phyloP scores from a whole-genome alignment of 2,329 filamentous ascomycete genomes.

The Penicillium aurantiogriseum region DNA sequence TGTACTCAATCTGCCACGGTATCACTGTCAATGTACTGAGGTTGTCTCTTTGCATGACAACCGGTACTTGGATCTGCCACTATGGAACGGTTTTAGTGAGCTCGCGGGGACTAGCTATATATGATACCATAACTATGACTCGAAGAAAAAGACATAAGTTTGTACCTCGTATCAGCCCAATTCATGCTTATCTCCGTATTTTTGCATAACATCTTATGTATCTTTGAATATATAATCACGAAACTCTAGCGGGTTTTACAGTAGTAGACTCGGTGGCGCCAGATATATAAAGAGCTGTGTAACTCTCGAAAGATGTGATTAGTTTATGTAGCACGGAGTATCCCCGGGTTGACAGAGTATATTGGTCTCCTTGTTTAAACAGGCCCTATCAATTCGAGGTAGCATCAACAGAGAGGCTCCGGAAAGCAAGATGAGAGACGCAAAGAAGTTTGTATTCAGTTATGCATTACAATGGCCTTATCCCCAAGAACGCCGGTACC shows the following conservation, averaged over 20 bases:
- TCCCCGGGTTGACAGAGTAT: neutral
- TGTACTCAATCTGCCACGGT: neutral
- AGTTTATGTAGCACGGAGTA: neutral
- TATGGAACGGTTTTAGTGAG: neutral
- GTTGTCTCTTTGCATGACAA: neutral
- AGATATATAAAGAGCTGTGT: neutral
- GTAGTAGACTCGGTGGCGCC: neutral
- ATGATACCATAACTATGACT: no score
- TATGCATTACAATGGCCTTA: constrained; percentile 24
- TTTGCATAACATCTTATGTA: neutral
- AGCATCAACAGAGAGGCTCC: neutral
- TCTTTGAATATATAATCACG: neutral
- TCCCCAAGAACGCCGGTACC: constrained; percentile 25
- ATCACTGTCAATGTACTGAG: neutral
- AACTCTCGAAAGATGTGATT: no score
- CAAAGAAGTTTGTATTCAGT: constrained; percentile 19
- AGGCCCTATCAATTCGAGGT: neutral
- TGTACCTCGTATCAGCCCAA: neutral
- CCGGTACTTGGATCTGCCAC: neutral
- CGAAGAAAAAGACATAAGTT: no score
- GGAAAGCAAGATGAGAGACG: neutral
- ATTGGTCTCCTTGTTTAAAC: no score
- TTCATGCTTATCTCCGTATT: neutral
- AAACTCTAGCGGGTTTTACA: neutral
- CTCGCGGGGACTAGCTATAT: neutral